Percentiles rank a stretch among this genome's conserved stretches.
These are phyloP conservation scores for Neoconidiobolus thromboides DNA, from an alignment of 371 early-diverging fungal species.

Conservation along the genomic window DNA sequence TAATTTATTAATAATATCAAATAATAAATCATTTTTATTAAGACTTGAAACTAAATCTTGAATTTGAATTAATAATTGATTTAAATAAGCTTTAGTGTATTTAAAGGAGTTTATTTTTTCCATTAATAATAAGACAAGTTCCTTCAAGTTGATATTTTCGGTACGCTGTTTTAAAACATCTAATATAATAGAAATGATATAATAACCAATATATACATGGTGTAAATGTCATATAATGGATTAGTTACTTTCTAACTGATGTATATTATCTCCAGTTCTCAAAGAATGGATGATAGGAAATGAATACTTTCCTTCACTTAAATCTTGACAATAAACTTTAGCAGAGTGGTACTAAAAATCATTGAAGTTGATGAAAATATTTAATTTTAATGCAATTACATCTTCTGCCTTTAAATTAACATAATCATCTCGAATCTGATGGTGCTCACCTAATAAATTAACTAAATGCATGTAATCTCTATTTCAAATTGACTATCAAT, in stretches of 20 bases:
- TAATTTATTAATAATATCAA: neutral
- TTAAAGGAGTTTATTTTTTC: slow-evolving; percentile 11
- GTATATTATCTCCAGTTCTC: slow-evolving; percentile 29
- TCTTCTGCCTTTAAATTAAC: slow-evolving; percentile 70
- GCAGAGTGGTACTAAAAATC: slow-evolving; percentile 51
- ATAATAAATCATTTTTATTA: neutral
- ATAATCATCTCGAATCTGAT: slow-evolving; percentile 91
- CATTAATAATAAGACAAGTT: slow-evolving; percentile 65
- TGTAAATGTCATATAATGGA: slow-evolving; percentile 38
- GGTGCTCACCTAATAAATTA: slow-evolving; percentile 72
- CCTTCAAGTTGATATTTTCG: slow-evolving; percentile 57
- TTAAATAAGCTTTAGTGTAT: neutral
- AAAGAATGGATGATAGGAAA: slow-evolving; percentile 85
- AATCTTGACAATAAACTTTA: slow-evolving; percentile 93
- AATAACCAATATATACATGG: slow-evolving; percentile 13
- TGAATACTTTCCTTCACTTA: slow-evolving; percentile 95
- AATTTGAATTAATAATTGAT: neutral
- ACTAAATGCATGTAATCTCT: slow-evolving; percentile 65
- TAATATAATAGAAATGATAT: slow-evolving; percentile 5
- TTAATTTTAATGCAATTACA: slow-evolving; percentile 16
- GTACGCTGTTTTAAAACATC: slow-evolving; percentile 77
- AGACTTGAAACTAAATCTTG: neutral
- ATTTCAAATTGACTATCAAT: neutral
- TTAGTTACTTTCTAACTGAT: slow-evolving; percentile 38
- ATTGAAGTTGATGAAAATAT: slow-evolving; percentile 8